Percentiles rank a stretch among this genome's conserved stretches.
These are phyloP conservation scores for Diphasiastrum complanatum DNA, from an alignment of 83 land plant species.

Conservation along the genomic window DNA sequence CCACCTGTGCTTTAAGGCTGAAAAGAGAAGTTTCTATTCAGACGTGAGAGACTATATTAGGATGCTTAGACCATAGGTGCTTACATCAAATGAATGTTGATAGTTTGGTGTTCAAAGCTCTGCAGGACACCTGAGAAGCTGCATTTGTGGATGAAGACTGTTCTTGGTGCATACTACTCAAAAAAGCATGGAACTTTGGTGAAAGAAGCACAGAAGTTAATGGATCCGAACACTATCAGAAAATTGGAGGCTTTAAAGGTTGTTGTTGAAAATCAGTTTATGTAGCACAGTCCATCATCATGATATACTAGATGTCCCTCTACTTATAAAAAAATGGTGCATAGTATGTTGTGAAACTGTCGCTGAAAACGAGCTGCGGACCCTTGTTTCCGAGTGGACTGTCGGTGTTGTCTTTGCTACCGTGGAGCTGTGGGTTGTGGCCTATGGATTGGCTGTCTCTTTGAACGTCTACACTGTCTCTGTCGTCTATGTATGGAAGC, in stretches of 20 bases:
- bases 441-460: too few species aligned
- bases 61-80: not conserved
- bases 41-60: not conserved
- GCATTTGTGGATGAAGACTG: conserved; percentile 58
- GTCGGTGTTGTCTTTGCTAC: too few species aligned
- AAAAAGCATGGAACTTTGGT: conserved; percentile 53
- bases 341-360: too few species aligned
- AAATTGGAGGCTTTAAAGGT: conserved; percentile 51
- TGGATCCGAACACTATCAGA: conserved; percentile 45
- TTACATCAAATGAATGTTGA: not conserved
- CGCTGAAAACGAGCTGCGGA: too few species aligned
- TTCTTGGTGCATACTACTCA: conserved; percentile 55
- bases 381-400: too few species aligned
- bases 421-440: too few species aligned
- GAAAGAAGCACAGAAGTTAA: conserved; percentile 49
- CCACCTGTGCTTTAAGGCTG: too few species aligned
- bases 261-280: conserved; percentile 54
- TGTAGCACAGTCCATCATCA: too few species aligned
- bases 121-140: conserved; percentile 65
- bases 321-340: too few species aligned
- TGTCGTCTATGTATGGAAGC: too few species aligned
- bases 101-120: not conserved
- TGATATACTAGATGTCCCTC: too few species aligned
- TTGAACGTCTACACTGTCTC: too few species aligned
- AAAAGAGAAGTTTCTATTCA: not conserved